Conservation (phyloP, 805 yeast genomes). For the Clavispora carvajalis region DNA sequence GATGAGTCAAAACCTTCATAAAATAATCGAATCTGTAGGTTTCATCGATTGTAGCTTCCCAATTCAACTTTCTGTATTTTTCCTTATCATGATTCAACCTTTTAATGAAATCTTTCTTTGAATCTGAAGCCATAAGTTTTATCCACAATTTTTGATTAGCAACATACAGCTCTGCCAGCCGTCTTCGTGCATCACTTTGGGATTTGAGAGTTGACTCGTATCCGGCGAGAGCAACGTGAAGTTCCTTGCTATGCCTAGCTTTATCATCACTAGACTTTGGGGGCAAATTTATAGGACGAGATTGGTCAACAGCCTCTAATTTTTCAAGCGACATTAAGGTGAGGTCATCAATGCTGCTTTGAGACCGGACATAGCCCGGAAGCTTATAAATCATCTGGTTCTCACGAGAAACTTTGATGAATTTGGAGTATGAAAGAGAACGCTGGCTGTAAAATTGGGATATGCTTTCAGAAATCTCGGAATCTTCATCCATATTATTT, state of each 20-base stretch:
- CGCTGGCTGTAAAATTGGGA: slow-evolving; percentile 33
- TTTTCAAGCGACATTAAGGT: slow-evolving; percentile 57
- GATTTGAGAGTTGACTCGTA: slow-evolving; percentile 28
- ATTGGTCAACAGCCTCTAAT: slow-evolving; percentile 46
- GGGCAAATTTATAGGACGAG: slow-evolving; percentile 70
- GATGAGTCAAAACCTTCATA: slow-evolving; percentile 18
- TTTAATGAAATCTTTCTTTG: slow-evolving; percentile 20
- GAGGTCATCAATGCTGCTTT: slow-evolving; percentile 23
- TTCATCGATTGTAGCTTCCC: slow-evolving; percentile 33
- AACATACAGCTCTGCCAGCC: slow-evolving; percentile 13
- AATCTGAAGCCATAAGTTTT: slow-evolving; percentile 17
- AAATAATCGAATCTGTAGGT: slow-evolving; percentile 24
- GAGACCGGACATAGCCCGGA: slow-evolving; percentile 35
- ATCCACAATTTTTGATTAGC: slow-evolving; percentile 26
- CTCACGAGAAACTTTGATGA: slow-evolving; percentile 29
- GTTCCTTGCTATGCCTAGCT: slow-evolving; percentile 51
- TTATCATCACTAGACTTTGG: slow-evolving; percentile 55
- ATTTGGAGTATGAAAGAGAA: slow-evolving; percentile 28
- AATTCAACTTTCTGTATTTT: slow-evolving; percentile 26
- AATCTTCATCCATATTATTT: slow-evolving; percentile 21
- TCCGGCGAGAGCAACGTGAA: slow-evolving; percentile 40
- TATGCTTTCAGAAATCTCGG: slow-evolving; percentile 32
- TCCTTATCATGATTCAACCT: slow-evolving; percentile 25
- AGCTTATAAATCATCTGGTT: slow-evolving; percentile 30
- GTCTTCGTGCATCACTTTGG: slow-evolving; percentile 17